phyloP scores from a whole-genome alignment of 2,329 filamentous ascomycete species.

The Hypoxylon sp. region DNA sequence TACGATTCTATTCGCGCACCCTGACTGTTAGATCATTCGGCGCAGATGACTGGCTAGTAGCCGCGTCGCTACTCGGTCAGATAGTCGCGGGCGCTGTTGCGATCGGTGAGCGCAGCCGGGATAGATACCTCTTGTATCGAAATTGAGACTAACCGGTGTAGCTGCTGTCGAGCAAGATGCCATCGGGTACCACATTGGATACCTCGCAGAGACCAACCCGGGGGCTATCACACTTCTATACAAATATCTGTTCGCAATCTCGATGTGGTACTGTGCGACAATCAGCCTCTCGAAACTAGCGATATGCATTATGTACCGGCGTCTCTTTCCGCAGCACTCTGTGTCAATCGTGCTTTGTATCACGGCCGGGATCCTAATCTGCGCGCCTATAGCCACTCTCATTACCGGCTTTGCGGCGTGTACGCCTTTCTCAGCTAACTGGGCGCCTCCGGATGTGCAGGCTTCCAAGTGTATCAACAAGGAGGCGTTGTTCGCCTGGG shows the following conservation, averaged over 20 bases:
- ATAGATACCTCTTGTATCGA: background rate
- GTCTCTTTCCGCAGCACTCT: constrained; percentile 39
- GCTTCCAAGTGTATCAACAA: constrained; percentile 48
- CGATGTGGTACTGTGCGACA: constrained; percentile 43
- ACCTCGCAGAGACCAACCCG: constrained; percentile 34
- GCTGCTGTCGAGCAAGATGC: constrained; percentile 29
- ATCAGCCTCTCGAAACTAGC: constrained; percentile 42
- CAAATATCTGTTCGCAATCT: constrained; percentile 44
- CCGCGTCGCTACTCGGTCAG: constrained; percentile 33
- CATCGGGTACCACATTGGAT: constrained; percentile 36
- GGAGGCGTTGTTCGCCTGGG: constrained; percentile 51
- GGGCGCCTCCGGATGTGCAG: constrained; percentile 36
- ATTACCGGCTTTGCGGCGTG: constrained; percentile 28
- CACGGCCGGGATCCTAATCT: constrained; percentile 23
- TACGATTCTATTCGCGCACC: constrained; percentile 40
- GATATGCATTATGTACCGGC: constrained; percentile 42
- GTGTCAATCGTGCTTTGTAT: constrained; percentile 33
- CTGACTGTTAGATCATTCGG: constrained; percentile 28
- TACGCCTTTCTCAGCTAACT: constrained; percentile 39
- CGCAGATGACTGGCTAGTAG: constrained; percentile 38
- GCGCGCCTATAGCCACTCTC: constrained; percentile 13
- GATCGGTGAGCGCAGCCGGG: constrained; percentile 26
- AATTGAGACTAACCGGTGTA: constrained; percentile 3
- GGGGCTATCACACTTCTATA: constrained; percentile 31
- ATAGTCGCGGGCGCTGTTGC: constrained; percentile 24